Conservation (phyloP, 2,329 filamentous ascomycete genomes). For the Westerdykella aurantiaca region DNA sequence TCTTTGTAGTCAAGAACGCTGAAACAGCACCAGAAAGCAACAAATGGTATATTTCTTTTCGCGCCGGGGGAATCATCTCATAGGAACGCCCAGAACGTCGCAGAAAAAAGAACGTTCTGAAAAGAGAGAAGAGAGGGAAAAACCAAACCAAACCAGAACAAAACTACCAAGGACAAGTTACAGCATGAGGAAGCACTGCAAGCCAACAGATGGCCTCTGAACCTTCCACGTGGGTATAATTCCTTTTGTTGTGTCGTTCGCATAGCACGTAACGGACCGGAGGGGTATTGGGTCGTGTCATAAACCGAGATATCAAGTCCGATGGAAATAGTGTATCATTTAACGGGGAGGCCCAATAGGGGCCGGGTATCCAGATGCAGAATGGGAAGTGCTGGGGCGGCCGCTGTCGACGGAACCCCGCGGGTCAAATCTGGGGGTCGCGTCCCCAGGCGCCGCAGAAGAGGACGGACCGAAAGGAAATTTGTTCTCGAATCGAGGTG, state of each 20-base stretch:
- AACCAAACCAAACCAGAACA: slow-evolving; percentile 4
- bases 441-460: slow-evolving; percentile 60
- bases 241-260: slow-evolving; percentile 33
- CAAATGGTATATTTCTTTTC: slow-evolving; percentile 42
- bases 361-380: slow-evolving; percentile 94
- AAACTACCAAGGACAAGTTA: slow-evolving; percentile 14
- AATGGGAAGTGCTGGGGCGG: slow-evolving; percentile 90
- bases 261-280: slow-evolving; percentile 17
- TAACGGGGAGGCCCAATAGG: slow-evolving; percentile 88
- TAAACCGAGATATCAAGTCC: slow-evolving; percentile 27
- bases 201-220: slow-evolving; percentile 30
- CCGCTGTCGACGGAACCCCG: slow-evolving; percentile 86
- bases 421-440: slow-evolving; percentile 75
- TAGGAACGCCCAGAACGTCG: slow-evolving; percentile 18
- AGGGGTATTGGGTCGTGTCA: slow-evolving; percentile 34
- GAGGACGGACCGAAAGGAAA: slow-evolving; percentile 53
- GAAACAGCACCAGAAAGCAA: slow-evolving; percentile 19
- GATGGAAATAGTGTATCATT: slow-evolving; percentile 39
- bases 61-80: slow-evolving; percentile 38
- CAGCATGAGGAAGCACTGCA: slow-evolving; percentile 21
- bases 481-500: slow-evolving; percentile 50
- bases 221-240: slow-evolving; percentile 38
- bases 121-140: slow-evolving; percentile 4
- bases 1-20: too few relatives aligned
- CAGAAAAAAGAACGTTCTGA: slow-evolving; percentile 1